phyloP scores from a whole-genome alignment of 1,139 yeast genomes.

The Spencermartinsiella ligniputridi region DNA sequence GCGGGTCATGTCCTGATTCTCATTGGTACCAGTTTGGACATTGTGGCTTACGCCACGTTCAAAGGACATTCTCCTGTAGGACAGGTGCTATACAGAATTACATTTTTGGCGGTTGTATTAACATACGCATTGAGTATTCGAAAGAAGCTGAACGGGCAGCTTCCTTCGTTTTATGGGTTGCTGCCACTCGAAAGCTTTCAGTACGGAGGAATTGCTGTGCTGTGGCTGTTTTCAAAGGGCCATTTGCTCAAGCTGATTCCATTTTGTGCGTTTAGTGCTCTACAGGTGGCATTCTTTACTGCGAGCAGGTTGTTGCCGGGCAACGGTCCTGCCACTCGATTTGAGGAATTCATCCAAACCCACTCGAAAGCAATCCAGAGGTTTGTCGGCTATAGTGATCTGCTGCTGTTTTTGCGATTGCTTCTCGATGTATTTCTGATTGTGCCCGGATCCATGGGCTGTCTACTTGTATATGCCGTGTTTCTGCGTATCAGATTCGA shows the following conservation, averaged over 20 bases:
- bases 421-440: constrained; percentile 55
- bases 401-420: constrained; percentile 45
- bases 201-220: constrained; percentile 48
- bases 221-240: constrained; percentile 51
- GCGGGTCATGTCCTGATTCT: constrained; percentile 21
- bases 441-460: constrained; percentile 61
- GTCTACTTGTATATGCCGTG: constrained; percentile 51
- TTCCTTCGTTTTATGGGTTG: constrained; percentile 32
- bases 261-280: constrained; percentile 56
- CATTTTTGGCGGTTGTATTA: constrained; percentile 60
- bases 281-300: constrained; percentile 64
- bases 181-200: constrained; percentile 64
- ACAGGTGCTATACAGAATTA: constrained; percentile 46
- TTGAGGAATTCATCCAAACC: constrained; percentile 44
- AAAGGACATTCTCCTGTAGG: constrained; percentile 25
- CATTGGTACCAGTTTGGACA: constrained; percentile 16
- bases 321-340: constrained; percentile 39
- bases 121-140: constrained; percentile 71
- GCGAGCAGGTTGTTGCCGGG: constrained; percentile 59
- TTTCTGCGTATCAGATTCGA: constrained; percentile 75
- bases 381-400: constrained; percentile 63
- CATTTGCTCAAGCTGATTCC: constrained; percentile 58
- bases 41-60: constrained; percentile 19
- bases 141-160: constrained; percentile 41
- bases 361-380: constrained; percentile 61